Evolutionary conservation across 2,329 filamentous ascomycete genomes (phyloP).

Genomic region (Lasiodiplodia sp.): DNA sequence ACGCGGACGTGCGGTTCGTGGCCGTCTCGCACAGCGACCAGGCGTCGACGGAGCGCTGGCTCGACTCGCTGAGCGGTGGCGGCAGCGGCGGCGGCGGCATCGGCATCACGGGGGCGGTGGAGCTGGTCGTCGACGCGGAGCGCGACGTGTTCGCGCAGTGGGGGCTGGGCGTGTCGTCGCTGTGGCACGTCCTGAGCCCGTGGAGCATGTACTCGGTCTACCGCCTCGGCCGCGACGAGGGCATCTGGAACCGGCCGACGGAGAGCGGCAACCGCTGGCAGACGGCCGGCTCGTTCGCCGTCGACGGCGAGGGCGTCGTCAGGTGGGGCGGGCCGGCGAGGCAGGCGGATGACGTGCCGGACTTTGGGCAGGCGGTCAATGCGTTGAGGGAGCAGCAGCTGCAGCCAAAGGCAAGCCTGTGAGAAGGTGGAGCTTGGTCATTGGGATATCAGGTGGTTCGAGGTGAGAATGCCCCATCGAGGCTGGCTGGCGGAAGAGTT

Average conservation of each 20-base stretch:
- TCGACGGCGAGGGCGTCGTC: constrained; percentile 62
- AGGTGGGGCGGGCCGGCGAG: constrained; percentile 59
- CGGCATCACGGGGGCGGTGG: constrained; percentile 46
- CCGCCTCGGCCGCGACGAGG: constrained; percentile 66
- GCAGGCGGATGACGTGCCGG: constrained; percentile 62
- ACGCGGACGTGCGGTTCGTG: constrained; percentile 42
- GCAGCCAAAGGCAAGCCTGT: constrained; percentile 1
- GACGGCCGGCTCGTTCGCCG: constrained; percentile 69
- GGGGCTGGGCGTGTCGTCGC: constrained; percentile 68
- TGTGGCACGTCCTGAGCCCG: constrained; percentile 70
- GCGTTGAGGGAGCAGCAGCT: constrained; percentile 26
- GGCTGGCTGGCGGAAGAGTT: background rate
- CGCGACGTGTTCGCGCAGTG: constrained; percentile 69
- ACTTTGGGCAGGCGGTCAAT: constrained; percentile 59
- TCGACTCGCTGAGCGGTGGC: constrained; percentile 48
- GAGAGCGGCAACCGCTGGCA: constrained; percentile 75
- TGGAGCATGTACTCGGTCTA: constrained; percentile 64
- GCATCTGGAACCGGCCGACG: constrained; percentile 70
- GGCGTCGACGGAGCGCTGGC: constrained; percentile 43
- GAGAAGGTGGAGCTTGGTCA: background rate
- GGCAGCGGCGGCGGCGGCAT: constrained; percentile 56
- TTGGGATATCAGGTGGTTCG: background rate
- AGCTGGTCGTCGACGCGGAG: constrained; percentile 67
- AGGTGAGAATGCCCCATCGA: no score
- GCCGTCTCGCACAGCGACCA: constrained; percentile 47